Evolutionary conservation across 139 green algal species (phyloP), one percentile per base, ranked within the genome.

Genomic region (Raphidocelis subcapitata): DNA sequence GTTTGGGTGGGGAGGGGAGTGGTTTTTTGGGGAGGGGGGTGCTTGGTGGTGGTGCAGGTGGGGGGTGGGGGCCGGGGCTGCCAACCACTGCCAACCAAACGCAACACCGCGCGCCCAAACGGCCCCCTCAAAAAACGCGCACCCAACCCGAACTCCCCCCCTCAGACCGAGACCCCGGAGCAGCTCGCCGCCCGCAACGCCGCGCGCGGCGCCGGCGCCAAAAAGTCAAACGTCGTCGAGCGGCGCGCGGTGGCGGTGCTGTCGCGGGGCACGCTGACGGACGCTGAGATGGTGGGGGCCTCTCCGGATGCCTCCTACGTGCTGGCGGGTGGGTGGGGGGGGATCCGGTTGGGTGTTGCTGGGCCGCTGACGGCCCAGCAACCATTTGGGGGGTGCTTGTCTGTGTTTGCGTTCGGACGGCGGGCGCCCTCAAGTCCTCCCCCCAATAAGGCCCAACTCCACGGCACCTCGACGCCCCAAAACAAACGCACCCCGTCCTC

Each of bases 91-190:
- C n/a, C n/a, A n/a, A n/a, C n/a, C n/a, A n/a, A n/a, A n/a, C n/a
- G n/a, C n/a, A n/a, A n/a, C n/a, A n/a, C n/a, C n/a, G n/a, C n/a
- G n/a, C n/a, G n/a, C n/a, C n/a, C n/a, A n/a, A n/a, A n/a, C n/a
- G n/a, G n/a, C n/a, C n/a, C n/a, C n/a, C n/a, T n/a, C n/a, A n/a
- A n/a, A n/a, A n/a, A n/a, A n/a, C n/a, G n/a, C n/a, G n/a, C n/a
- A n/a, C n/a, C n/a, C n/a, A n/a, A n/a, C n/a, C n/a, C 8, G 52
- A 20, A 24, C 20, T 28, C 3, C 16, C 41, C 23, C 23, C 5
- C 35, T n/a, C 80, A 90, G 86, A 95, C 85, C 8, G 95, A 99
- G 85, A 99, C 96, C 0, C 96, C 96, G 5, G 94, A 94, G 33
- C 77, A 90, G 88, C 85, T 99, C 15, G 81, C 72, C 24, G 66